Percentiles rank a stretch among this genome's conserved stretches.
These are phyloP conservation scores for Citrus sp. DNA, from an alignment of 345 rosid genomes.

Conservation along the genomic window DNA sequence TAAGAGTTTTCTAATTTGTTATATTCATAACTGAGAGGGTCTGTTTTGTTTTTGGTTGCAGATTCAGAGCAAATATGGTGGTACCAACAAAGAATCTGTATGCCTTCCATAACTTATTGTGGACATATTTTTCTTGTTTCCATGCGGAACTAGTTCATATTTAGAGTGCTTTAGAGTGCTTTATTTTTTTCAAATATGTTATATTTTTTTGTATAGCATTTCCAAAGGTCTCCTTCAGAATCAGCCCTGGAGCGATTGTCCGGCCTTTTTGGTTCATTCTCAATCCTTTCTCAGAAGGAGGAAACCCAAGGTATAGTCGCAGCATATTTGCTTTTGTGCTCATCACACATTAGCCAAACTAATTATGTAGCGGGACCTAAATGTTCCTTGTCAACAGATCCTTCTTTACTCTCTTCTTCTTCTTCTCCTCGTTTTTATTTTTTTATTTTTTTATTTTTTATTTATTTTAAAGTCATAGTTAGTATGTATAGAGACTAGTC, in stretches of 20 bases:
- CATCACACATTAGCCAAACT: not conserved
- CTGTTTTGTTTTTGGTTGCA: constrained; percentile 24
- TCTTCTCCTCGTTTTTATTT: not conserved
- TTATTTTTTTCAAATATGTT: not conserved
- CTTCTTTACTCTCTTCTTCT: not conserved
- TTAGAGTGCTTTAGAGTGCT: not conserved
- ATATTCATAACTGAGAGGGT: not conserved
- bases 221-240: constrained; percentile 75
- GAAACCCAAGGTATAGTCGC: constrained; percentile 50
- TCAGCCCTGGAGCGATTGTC: constrained; percentile 75
- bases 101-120: constrained; percentile 8
- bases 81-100: constrained; percentile 60
- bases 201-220: constrained; percentile 32
- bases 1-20: not conserved
- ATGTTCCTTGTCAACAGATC: not conserved
- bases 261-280: constrained; percentile 67
- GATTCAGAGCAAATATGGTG: constrained; percentile 86
- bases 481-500: not conserved
- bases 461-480: not conserved
- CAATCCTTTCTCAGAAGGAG: constrained; percentile 55
- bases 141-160: not conserved
- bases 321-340: not conserved
- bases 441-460: not conserved
- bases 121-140: not conserved
- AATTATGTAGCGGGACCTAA: not conserved